Evolutionary conservation across 2,329 filamentous ascomycete species (phyloP).

Genomic region (Cytospora piceicola): DNA sequence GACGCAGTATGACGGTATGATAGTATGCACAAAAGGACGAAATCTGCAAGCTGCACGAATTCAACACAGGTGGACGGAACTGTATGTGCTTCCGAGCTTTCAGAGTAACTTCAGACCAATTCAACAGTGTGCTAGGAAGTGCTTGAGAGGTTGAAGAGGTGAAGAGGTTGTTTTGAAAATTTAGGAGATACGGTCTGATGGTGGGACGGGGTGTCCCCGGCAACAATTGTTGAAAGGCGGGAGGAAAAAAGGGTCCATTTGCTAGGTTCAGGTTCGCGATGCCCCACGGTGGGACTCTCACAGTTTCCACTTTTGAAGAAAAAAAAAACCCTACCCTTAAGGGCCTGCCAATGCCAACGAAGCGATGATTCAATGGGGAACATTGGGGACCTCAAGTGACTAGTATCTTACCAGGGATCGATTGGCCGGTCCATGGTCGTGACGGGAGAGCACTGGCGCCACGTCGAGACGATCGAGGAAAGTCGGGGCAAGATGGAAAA

Average conservation of each 20-base stretch:
- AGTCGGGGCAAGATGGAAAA: conserved; percentile 31
- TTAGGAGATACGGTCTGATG: conserved; percentile 17
- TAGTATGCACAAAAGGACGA: conserved; percentile 23
- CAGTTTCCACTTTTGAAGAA: conserved; percentile 28
- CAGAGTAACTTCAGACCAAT: conserved; percentile 14
- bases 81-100: conserved; percentile 9
- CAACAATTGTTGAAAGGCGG: conserved; percentile 23
- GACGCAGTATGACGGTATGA: conserved; percentile 23
- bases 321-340: conserved; percentile 21
- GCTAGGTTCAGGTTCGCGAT: conserved; percentile 14
- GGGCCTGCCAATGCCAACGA: conserved; percentile 35
- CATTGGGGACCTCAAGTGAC: conserved; percentile 42
- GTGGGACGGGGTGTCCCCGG: conserved; percentile 29
- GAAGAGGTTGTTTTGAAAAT: conserved; percentile 23
- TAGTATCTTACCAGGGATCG: conserved; percentile 40
- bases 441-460: conserved; percentile 42
- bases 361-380: conserved; percentile 36
- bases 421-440: conserved; percentile 39
- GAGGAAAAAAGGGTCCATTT: conserved; percentile 28
- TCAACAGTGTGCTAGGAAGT: conserved; percentile 25
- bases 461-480: conserved; percentile 39
- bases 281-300: conserved; percentile 28
- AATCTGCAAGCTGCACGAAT: conserved; percentile 19
- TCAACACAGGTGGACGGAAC: conserved; percentile 17
- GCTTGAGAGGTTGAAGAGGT: conserved; percentile 21